Evolutionary conservation across 306 rosid genomes (phyloP).

Genomic region (Malus sieversii): DNA sequence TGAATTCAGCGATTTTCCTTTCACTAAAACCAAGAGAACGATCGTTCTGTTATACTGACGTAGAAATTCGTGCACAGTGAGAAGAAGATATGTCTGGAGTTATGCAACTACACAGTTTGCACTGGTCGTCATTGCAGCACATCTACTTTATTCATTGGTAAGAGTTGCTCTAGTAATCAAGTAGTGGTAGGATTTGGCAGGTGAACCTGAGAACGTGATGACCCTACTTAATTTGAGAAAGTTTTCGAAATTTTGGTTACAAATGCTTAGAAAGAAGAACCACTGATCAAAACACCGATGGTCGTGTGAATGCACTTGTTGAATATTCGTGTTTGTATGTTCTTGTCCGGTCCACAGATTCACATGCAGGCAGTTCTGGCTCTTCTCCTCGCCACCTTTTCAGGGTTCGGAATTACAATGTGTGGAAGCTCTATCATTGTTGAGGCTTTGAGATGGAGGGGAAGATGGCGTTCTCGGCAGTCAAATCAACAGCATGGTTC

Average conservation of each 20-base stretch:
- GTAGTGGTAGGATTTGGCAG: neutral
- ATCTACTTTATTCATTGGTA: constrained; percentile 61
- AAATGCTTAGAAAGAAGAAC: neutral
- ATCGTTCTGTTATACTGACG: constrained; percentile 4
- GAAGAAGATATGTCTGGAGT: constrained; percentile 64
- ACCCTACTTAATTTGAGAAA: neutral
- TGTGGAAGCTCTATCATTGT: constrained; percentile 36
- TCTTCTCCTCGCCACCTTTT: constrained; percentile 58
- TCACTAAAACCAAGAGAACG: neutral
- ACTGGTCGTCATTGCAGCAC: constrained; percentile 51
- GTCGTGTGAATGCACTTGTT: neutral
- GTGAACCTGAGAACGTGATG: neutral
- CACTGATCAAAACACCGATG: neutral
- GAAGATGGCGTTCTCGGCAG: constrained; percentile 15
- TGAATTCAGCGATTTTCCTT: neutral
- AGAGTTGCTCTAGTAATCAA: constrained; percentile 6
- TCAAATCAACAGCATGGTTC: constrained; percentile 28
- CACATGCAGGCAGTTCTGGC: constrained; percentile 58
- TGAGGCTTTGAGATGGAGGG: constrained; percentile 42
- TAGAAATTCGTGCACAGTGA: constrained; percentile 32
- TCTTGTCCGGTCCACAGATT: constrained; percentile 31
- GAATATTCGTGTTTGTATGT: neutral
- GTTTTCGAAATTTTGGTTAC: neutral
- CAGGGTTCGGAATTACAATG: constrained; percentile 75
- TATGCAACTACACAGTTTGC: constrained; percentile 57